Conservation (phyloP, 305 asterid genomes). For the Striga hermonthica region DNA sequence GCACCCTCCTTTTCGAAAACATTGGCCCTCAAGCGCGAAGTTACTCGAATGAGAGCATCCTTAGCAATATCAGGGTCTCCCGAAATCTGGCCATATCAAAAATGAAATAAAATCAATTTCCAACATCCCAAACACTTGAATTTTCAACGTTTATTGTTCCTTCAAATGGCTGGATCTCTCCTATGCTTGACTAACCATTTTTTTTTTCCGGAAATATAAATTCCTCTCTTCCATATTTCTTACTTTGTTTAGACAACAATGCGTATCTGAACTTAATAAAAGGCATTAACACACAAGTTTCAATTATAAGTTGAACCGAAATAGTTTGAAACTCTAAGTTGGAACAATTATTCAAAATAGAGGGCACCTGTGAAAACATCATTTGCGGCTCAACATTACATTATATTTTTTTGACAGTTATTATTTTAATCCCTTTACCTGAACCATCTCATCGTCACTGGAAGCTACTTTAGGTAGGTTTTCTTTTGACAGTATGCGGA, state of each 20-base stretch:
- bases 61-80: slow-evolving; percentile 83
- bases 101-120: not conserved
- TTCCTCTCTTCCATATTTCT: not conserved
- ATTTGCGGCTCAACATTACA: slow-evolving; percentile 6
- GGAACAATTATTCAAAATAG: not conserved
- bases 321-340: slow-evolving; percentile 17
- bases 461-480: slow-evolving; percentile 86
- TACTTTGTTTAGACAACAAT: slow-evolving; percentile 10
- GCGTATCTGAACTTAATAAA: not conserved
- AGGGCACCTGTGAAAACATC: not conserved
- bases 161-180: not conserved
- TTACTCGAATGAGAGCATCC: slow-evolving; percentile 86
- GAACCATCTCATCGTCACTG: slow-evolving; percentile 94
- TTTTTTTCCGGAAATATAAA: not conserved
- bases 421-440: slow-evolving; percentile 43
- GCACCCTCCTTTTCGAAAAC: slow-evolving; percentile 88
- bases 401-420: slow-evolving; percentile 2
- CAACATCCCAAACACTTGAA: not conserved
- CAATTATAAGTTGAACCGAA: not conserved
- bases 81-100: slow-evolving; percentile 52
- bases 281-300: slow-evolving; percentile 4
- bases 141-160: not conserved
- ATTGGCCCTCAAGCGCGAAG: slow-evolving; percentile 87
- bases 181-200: not conserved
- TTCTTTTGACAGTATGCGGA: slow-evolving; percentile 84